These are phyloP conservation scores for Phytophthora sansomeana DNA, from an alignment of 352 stramenopile species.

Conservation along the genomic window DNA sequence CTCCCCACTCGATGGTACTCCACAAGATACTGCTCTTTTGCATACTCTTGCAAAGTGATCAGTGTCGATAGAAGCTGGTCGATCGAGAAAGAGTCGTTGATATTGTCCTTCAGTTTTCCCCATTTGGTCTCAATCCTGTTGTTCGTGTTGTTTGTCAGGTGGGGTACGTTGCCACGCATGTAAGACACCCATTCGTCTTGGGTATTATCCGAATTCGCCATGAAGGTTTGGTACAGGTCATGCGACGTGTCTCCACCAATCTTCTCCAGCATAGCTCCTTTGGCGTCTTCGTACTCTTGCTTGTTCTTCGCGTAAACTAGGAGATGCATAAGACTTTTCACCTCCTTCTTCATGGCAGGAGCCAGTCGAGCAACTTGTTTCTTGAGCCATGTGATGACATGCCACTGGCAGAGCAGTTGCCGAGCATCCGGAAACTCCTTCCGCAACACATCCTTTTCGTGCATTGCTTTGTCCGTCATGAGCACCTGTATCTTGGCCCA, in stretches of 20 bases:
- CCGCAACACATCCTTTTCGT: no score
- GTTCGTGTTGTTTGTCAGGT: constrained; percentile 25
- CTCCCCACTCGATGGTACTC: constrained; percentile 12
- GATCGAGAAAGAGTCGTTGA: no score
- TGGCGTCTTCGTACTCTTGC: constrained; percentile 1
- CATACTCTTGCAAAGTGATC: constrained; percentile 12
- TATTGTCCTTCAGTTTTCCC: constrained; percentile 9
- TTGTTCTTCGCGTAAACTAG: background rate
- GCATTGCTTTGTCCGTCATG: no score
- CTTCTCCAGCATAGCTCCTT: background rate
- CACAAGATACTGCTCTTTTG: constrained; percentile 10
- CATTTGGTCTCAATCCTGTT: constrained; percentile 21
- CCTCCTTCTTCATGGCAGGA: background rate
- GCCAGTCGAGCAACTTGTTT: no score
- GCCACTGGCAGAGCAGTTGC: no score
- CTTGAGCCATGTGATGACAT: no score
- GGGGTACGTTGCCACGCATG: constrained; percentile 8
- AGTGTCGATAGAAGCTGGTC: background rate
- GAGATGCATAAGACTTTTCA: constrained; percentile 4
- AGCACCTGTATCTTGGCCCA: no score
- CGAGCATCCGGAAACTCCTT: no score
- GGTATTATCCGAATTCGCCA: constrained; percentile 6
- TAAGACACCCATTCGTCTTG: constrained; percentile 10
- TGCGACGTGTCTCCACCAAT: background rate
- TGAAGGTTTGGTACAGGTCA: no score